Evolutionary conservation across 148 eudicot genomes (phyloP), one percentile per base, ranked within the genome.

Genomic region (Euryodendron excelsum): DNA sequence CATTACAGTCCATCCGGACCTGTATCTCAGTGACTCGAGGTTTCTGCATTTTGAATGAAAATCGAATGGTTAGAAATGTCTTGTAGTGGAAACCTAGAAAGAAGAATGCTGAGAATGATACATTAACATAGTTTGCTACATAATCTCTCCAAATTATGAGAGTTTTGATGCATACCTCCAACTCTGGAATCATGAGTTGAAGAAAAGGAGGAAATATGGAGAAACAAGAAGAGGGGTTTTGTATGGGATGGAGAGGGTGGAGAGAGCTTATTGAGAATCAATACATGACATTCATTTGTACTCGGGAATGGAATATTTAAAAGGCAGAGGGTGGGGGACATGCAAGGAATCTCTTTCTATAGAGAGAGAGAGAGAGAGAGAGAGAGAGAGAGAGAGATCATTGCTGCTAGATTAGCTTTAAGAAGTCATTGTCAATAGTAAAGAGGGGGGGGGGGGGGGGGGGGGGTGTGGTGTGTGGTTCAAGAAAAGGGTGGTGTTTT

Each of bases 1-100:
- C 98, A 72, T 94, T 94, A 71, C 97, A 94, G 86, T 94, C 98
- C 85, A 94, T 90, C 4, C 98, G 83, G 71, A 94, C 94, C 71
- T 88, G 73, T 76, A 94, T 90, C 89, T 92, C 94, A 0, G 91
- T 94, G 72, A 94, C 84, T 73, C 82, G 80, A 56, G 98, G 90
- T 78, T 85, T 88, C 94, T 94, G 94, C 92, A 90, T n/a, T n/a
- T n/a, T n/a, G 76, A 30, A 67, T 65, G 80, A 44, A 33, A 75
- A 68, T 61, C 68, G 28, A 12, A 62, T 71, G 47, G 66, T 13
- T 76, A 58, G 23, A 79, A 48, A 13, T 36, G 45, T 47, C 31
- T 53, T 23, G 33, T 47, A 37, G 30, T 18, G 58, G 37, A 34
- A 34, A 70, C 31, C 25, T n/a, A 50, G 44, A 33, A 67, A 71